Conservation (phyloP, 345 rosid genomes). For the Corchorus olitorius region DNA sequence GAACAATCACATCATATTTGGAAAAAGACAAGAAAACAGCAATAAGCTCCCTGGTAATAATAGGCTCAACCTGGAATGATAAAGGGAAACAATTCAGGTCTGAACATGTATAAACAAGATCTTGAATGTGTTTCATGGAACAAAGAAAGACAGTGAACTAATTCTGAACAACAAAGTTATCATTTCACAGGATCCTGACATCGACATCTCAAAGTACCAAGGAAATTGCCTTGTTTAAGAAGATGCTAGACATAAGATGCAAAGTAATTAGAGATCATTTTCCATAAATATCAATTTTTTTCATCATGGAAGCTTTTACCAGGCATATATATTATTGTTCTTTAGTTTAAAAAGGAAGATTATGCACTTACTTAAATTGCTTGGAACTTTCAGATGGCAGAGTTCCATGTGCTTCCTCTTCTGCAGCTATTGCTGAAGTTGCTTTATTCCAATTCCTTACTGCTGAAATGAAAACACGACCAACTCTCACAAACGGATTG, state of each 20-base stretch:
- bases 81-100: not conserved
- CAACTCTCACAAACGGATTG: conserved; percentile 34
- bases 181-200: not conserved
- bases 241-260: not conserved
- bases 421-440: conserved; percentile 24
- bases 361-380: conserved; percentile 40
- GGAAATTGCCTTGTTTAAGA: not conserved
- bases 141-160: not conserved
- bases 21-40: not conserved
- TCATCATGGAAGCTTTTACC: not conserved
- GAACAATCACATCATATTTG: not conserved
- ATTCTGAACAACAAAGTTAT: not conserved
- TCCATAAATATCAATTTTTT: not conserved
- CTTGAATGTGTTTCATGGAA: not conserved
- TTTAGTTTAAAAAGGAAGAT: too few species aligned
- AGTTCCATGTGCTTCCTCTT: conserved; percentile 19
- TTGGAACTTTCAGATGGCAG: conserved; percentile 33
- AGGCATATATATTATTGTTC: too few species aligned
- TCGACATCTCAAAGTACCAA: not conserved
- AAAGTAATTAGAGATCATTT: not conserved
- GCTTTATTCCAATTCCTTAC: conserved; percentile 28
- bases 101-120: not conserved
- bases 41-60: not conserved
- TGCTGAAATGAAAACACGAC: conserved; percentile 30
- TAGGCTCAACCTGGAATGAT: not conserved